Conservation (phyloP, 768 basidiomycete genomes). For the Tylopilus vinaceipallidus region DNA sequence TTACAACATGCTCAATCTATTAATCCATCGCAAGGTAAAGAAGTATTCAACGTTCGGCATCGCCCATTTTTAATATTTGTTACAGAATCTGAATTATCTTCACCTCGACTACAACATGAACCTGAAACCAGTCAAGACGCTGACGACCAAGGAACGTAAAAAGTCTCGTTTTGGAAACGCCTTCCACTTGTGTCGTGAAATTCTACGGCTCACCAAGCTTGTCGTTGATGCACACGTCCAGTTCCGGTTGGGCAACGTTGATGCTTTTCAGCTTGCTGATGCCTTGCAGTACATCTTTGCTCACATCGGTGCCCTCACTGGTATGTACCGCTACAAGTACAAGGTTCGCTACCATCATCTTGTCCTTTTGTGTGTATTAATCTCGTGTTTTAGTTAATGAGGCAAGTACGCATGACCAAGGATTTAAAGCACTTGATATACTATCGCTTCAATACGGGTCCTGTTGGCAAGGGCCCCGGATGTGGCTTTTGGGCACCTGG, state of each 20-base stretch:
- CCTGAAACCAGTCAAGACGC: constrained; percentile 93
- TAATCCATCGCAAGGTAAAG: constrained; percentile 94
- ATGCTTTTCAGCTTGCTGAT: constrained; percentile 98
- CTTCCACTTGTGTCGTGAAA: constrained; percentile 97
- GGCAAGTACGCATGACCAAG: constrained; percentile 99
- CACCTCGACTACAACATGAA: constrained; percentile 99
- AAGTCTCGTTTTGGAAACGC: constrained; percentile 99
- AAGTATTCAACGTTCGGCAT: neutral
- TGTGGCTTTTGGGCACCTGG: constrained; percentile 99
- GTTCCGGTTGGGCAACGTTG: constrained; percentile 96
- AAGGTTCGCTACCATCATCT: constrained; percentile 53
- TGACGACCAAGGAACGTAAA: constrained; percentile 99
- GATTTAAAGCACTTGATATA: constrained; percentile 98
- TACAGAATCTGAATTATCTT: constrained; percentile 84
- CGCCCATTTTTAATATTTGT: neutral
- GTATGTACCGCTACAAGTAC: constrained; percentile 99
- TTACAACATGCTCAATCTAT: constrained; percentile 98
- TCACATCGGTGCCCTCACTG: constrained; percentile 96
- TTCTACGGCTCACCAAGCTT: constrained; percentile 94
- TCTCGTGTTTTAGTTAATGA: constrained; percentile 68
- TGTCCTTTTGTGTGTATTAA: constrained; percentile 5
- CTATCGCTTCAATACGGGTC: constrained; percentile 99
- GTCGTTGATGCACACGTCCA: constrained; percentile 99
- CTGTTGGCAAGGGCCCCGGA: constrained; percentile 98
- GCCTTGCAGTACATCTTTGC: constrained; percentile 97